Evolutionary conservation across 2,329 filamentous ascomycete species (phyloP).

Genomic region (Phyllosticta citriasiana): DNA sequence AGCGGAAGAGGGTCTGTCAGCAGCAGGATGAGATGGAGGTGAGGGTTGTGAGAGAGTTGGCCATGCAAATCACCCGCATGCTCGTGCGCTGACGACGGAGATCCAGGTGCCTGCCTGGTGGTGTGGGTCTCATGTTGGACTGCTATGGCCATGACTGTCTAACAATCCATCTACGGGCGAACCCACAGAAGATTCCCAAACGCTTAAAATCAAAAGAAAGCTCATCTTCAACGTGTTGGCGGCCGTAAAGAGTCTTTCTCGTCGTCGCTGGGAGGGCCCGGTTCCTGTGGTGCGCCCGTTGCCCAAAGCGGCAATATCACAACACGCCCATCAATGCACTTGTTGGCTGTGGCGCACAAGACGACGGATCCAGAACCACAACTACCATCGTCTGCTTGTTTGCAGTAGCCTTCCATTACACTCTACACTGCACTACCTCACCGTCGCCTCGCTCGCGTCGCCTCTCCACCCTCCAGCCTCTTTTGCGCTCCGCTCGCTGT

Average conservation of each 20-base stretch:
- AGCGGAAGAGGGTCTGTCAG: too few species aligned
- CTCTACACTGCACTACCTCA: too few species aligned
- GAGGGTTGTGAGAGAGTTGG: not conserved
- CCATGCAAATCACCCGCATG: not conserved
- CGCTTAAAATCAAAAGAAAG: not conserved
- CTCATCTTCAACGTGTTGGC: too few species aligned
- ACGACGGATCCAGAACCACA: not conserved
- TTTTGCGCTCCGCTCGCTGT: not conserved
- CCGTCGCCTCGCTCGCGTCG: not conserved
- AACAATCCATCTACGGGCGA: too few species aligned
- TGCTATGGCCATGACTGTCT: too few species aligned
- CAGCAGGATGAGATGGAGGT: not conserved
- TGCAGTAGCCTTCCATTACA: not conserved
- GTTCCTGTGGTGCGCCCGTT: not conserved
- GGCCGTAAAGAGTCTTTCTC: not conserved
- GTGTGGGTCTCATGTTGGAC: not conserved
- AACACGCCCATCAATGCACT: not conserved
- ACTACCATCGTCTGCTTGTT: not conserved
- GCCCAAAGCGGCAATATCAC: not conserved
- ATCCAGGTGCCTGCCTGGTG: not conserved
- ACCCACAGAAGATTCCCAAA: too few species aligned
- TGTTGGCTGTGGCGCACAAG: not conserved
- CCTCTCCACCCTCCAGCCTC: not conserved
- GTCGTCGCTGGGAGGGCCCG: not conserved
- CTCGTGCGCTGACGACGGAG: not conserved